These are phyloP conservation scores for Gracilariopsis chorda DNA, from an alignment of 23 red algal species.

Conservation along the genomic window DNA sequence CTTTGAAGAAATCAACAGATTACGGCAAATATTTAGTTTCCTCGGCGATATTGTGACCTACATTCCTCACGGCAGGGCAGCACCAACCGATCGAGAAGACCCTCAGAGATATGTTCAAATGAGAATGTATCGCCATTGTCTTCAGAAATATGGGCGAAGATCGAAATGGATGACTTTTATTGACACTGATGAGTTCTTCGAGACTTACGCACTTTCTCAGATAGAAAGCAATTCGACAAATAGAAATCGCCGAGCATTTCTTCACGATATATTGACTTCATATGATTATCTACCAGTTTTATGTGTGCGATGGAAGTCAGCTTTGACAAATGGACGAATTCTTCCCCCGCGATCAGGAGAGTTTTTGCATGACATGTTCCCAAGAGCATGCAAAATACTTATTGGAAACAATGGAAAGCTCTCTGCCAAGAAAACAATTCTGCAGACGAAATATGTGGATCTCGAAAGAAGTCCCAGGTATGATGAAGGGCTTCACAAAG, in stretches of 20 bases:
- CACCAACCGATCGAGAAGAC: constrained; percentile 27
- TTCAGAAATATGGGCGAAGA: not conserved
- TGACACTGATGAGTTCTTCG: constrained; percentile 71
- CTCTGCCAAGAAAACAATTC: constrained; percentile 28
- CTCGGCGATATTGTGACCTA: constrained; percentile 25
- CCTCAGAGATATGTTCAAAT: constrained; percentile 37
- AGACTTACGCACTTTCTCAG: constrained; percentile 1
- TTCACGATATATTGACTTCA: constrained; percentile 19
- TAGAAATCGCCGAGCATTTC: not conserved
- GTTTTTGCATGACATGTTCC: constrained; percentile 17
- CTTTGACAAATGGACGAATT: constrained; percentile 52
- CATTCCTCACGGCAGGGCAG: not conserved
- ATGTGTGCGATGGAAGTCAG: constrained; percentile 53
- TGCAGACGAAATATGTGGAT: constrained; percentile 37
- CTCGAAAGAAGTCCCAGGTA: not conserved
- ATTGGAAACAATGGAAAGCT: constrained; percentile 8
- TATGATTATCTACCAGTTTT: constrained; percentile 29
- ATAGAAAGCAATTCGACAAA: not conserved
- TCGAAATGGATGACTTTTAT: constrained; percentile 64
- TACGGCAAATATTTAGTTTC: not conserved
- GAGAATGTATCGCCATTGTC: constrained; percentile 40
- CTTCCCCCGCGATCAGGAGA: not conserved
- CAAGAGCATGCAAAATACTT: constrained; percentile 22
- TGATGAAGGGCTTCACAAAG: constrained; percentile 46
- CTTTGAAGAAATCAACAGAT: not conserved